phyloP scores from a whole-genome alignment of 1,139 yeast species.

The Hyphopichia khmerensis region DNA sequence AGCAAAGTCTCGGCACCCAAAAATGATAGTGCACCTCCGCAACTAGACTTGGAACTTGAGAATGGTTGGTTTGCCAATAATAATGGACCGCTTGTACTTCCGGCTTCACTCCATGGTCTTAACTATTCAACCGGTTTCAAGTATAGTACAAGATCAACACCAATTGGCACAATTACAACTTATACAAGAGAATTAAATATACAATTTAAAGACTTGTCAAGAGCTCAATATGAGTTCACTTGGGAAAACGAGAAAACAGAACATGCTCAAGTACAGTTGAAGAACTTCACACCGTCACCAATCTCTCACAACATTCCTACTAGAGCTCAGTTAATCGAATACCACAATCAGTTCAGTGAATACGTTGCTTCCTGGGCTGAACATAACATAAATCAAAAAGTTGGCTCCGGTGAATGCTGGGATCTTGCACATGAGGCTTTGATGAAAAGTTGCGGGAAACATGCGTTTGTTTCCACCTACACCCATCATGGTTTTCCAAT shows the following conservation, averaged over 20 bases:
- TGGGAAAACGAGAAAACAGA: constrained; percentile 39
- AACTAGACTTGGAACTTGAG: constrained; percentile 39
- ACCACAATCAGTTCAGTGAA: constrained; percentile 46
- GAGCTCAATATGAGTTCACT: constrained; percentile 41
- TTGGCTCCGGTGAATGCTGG: constrained; percentile 81
- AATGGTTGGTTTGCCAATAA: constrained; percentile 47
- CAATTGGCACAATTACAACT: constrained; percentile 10
- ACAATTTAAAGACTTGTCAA: constrained; percentile 53
- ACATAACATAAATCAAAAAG: constrained; percentile 50
- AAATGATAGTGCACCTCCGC: constrained; percentile 24
- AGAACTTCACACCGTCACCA: constrained; percentile 53
- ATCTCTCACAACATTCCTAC: constrained; percentile 30
- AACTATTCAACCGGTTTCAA: constrained; percentile 33
- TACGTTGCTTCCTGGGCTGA: constrained; percentile 67
- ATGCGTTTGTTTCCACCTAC: constrained; percentile 59
- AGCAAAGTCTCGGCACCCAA: constrained; percentile 13
- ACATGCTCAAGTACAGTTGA: constrained; percentile 26
- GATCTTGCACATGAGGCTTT: constrained; percentile 69
- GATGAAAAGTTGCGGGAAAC: constrained; percentile 57
- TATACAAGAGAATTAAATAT: constrained; percentile 27
- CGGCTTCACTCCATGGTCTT: constrained; percentile 35
- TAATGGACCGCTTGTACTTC: constrained; percentile 24
- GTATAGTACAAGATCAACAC: constrained; percentile 12
- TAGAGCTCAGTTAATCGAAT: constrained; percentile 35
- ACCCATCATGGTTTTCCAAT: constrained; percentile 60